Conservation (phyloP, 345 rosid genomes). For the Ceriops tagal region DNA sequence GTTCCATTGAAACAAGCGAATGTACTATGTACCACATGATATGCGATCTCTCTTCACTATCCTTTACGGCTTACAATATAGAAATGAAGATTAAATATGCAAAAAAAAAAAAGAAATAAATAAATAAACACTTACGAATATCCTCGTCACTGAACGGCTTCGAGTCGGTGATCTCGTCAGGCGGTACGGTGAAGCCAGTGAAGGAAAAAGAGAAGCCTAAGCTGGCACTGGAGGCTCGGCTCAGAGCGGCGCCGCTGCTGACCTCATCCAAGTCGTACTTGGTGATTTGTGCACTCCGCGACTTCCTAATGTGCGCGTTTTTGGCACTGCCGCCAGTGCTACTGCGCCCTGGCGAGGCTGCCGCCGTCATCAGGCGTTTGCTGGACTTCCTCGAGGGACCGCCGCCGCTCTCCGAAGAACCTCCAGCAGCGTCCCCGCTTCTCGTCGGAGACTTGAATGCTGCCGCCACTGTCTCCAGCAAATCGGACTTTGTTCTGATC, state of each 20-base stretch:
- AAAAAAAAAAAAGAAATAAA: neutral
- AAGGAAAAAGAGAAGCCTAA: conserved; percentile 86
- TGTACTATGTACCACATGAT: too few species aligned
- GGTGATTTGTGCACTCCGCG: conserved; percentile 71
- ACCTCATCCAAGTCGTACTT: conserved; percentile 72
- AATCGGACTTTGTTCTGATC: conserved; percentile 72
- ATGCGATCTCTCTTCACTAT: too few species aligned
- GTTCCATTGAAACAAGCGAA: too few species aligned
- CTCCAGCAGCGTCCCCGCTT: conserved; percentile 16
- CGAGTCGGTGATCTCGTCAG: conserved; percentile 72
- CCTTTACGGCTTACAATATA: too few species aligned
- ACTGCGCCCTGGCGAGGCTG: conserved; percentile 59
- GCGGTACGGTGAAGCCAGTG: conserved; percentile 86
- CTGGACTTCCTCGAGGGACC: conserved; percentile 65
- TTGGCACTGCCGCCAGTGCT: conserved; percentile 30
- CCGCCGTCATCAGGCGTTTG: conserved; percentile 44
- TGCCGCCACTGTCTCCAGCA: conserved; percentile 62
- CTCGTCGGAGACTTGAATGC: conserved; percentile 64
- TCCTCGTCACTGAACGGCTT: conserved; percentile 88
- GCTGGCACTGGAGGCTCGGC: conserved; percentile 96
- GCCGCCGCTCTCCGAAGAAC: conserved; percentile 19
- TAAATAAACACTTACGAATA: conserved; percentile 50
- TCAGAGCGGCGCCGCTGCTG: conserved; percentile 78
- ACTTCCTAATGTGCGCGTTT: conserved; percentile 75
- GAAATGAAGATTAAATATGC: too few species aligned